Evolutionary conservation across 306 rosid genomes (phyloP), one percentile per base, ranked within the genome.

Genomic region (Mimosa pudica): DNA sequence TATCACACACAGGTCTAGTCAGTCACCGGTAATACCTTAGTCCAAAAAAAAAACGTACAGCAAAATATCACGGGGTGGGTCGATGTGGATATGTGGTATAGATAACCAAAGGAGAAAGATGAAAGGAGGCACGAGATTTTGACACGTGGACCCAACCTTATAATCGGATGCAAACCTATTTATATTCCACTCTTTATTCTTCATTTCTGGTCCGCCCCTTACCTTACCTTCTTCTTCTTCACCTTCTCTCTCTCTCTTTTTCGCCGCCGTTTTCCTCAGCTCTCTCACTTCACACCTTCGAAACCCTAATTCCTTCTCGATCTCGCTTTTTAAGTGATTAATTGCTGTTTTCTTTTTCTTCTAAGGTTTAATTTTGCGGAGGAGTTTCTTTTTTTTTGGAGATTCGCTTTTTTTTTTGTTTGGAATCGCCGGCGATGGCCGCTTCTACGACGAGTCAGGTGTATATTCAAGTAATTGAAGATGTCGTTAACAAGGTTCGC

Each of bases 121-220:
- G 52, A 24, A 24, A 68, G 73, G 73, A 18, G 2, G 5, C 52
- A 83, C 71, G 77, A 80, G 86, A 87, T 88, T 52, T 74, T 67
- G 95, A 82, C 98, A 90, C 92, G 97, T 92, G 93, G 84, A 52
- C 49, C 63, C 65, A 71, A 70, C 79, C 57, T 71, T 79, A 77
- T 79, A 87, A 89, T 87, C 92, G 95, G 97, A 92, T 92, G 97
- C 98, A 95, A 95, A 95, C 98, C 97, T 95, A 95, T 95, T 95
- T 95, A 95, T 95, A 92, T 95, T 92, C 97, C 89, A 79, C 86
- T 82, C 92, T 95, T 83, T 85, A 93, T 85, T 90, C 91, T 78
- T 61, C 69, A 7, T 71, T 85, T 89, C 90, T 86, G 71, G 90
- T 90, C 94, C 94, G 88, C 86, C 44, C 52, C 85, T 72, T 13